Evolutionary conservation across 805 yeast species (phyloP).

Genomic region (Metschnikowia peoriensis): DNA sequence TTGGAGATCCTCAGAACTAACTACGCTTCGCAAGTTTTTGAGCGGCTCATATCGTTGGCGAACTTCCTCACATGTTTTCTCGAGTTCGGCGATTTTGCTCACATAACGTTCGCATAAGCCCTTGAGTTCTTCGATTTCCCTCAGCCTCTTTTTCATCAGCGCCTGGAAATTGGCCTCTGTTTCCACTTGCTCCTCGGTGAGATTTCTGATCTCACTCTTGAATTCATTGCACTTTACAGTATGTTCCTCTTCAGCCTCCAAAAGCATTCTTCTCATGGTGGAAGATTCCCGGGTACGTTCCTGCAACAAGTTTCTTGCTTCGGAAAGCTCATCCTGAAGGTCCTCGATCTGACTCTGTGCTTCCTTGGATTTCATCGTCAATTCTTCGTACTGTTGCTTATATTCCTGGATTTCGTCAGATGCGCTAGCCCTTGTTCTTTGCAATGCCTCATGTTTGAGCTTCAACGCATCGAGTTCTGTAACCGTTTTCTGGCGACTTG

Average conservation of each 20-base stretch:
- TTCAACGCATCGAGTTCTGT: conserved; percentile 41
- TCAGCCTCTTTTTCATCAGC: conserved; percentile 51
- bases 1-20: conserved; percentile 8
- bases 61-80: conserved; percentile 27
- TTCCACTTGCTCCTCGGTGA: conserved; percentile 60
- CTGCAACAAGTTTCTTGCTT: conserved; percentile 66
- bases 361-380: conserved; percentile 66
- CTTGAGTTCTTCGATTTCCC: conserved; percentile 62
- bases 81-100: conserved; percentile 41
- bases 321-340: conserved; percentile 80
- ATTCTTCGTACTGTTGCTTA: conserved; percentile 71
- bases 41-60: conserved; percentile 26
- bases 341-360: conserved; percentile 57
- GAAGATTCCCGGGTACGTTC: conserved; percentile 80
- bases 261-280: conserved; percentile 64
- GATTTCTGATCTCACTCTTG: conserved; percentile 47
- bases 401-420: conserved; percentile 42
- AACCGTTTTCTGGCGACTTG: conserved; percentile 40
- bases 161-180: conserved; percentile 53
- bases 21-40: conserved; percentile 18
- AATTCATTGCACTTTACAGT: conserved; percentile 53
- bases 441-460: conserved; percentile 33
- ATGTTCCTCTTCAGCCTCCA: conserved; percentile 64
- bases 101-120: conserved; percentile 42
- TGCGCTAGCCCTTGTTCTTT: conserved; percentile 33